phyloP scores from a whole-genome alignment of 768 basidiomycete species.

The Lyophyllum decastes region DNA sequence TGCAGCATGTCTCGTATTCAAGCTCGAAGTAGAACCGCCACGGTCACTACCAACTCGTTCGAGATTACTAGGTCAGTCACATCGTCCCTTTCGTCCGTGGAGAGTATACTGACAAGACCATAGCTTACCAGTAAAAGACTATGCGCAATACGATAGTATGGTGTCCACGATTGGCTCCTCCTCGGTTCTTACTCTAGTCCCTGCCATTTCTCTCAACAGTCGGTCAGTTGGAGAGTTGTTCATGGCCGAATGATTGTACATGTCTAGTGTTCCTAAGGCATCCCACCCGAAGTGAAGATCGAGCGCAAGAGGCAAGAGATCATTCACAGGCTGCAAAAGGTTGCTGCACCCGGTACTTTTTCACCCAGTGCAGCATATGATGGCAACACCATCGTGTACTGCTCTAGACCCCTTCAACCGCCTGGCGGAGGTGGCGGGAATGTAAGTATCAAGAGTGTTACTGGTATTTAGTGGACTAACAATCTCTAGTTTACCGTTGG shows the following conservation, averaged over 20 bases:
- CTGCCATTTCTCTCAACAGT: not conserved
- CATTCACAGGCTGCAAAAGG: slow-evolving; percentile 40
- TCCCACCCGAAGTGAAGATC: slow-evolving; percentile 23
- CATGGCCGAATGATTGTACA: not conserved
- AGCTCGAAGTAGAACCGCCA: slow-evolving; percentile 14
- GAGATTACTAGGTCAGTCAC: slow-evolving; percentile 21
- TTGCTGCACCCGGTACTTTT: slow-evolving; percentile 34
- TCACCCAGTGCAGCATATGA: slow-evolving; percentile 48
- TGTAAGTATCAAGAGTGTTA: slow-evolving; percentile 17
- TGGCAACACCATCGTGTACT: slow-evolving; percentile 42
- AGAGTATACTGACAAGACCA: not conserved
- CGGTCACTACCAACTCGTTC: slow-evolving; percentile 30
- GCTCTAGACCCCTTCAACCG: slow-evolving; percentile 30
- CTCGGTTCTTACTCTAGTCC: not conserved
- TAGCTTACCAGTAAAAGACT: slow-evolving; percentile 27
- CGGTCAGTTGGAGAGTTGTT: not conserved
- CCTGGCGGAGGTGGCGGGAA: slow-evolving; percentile 26
- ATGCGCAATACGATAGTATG: slow-evolving; percentile 33
- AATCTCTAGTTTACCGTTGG: too few relatives aligned
- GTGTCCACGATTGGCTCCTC: not conserved
- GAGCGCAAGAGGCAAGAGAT: slow-evolving; percentile 29
- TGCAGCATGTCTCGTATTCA: slow-evolving; percentile 4
- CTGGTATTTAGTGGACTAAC: too few relatives aligned
- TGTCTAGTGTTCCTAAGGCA: slow-evolving; percentile 7
- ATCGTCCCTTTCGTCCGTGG: not conserved